A percentile compares a stretch with the other conserved stretches of the same genome.
These are phyloP conservation scores for Apiosordaria backusii DNA, from an alignment of 495 filamentous ascomycete species.

Conservation along the genomic window DNA sequence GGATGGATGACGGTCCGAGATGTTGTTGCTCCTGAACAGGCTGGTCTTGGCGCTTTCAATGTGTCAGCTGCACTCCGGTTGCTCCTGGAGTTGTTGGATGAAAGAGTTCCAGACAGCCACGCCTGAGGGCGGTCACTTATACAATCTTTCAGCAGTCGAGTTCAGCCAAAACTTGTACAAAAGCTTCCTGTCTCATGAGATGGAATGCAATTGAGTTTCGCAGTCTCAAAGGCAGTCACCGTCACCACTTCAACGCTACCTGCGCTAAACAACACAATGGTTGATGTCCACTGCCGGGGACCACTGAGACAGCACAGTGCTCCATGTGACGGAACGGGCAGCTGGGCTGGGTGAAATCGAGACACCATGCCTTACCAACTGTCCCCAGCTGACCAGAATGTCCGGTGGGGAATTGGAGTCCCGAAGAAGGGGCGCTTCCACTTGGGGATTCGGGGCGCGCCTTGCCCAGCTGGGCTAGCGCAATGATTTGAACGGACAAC, in stretches of 20 bases:
- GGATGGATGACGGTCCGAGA: neutral
- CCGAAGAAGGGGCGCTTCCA: constrained; percentile 9
- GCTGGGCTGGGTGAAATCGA: too few species aligned
- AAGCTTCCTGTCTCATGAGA: neutral
- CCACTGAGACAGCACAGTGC: neutral
- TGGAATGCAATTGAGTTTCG: neutral
- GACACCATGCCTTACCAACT: neutral
- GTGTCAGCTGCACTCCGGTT: neutral
- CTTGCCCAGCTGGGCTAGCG: constrained; percentile 20
- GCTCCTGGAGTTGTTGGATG: neutral
- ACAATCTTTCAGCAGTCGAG: neutral
- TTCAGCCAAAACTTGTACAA: neutral
- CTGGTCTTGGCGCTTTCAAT: neutral
- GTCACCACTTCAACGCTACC: neutral
- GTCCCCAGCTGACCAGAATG: neutral
- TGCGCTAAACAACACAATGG: neutral
- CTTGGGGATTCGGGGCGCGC: constrained; percentile 18
- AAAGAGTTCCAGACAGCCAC: neutral
- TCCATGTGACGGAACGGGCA: too few species aligned
- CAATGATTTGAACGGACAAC: constrained; percentile 17
- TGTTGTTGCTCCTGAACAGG: neutral
- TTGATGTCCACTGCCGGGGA: neutral
- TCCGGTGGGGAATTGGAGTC: constrained; percentile 4
- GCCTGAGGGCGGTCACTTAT: neutral
- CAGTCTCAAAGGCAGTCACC: neutral